Evolutionary conservation across 1,139 yeast species (phyloP).

Genomic region (Geotrichum phurueaensis): DNA sequence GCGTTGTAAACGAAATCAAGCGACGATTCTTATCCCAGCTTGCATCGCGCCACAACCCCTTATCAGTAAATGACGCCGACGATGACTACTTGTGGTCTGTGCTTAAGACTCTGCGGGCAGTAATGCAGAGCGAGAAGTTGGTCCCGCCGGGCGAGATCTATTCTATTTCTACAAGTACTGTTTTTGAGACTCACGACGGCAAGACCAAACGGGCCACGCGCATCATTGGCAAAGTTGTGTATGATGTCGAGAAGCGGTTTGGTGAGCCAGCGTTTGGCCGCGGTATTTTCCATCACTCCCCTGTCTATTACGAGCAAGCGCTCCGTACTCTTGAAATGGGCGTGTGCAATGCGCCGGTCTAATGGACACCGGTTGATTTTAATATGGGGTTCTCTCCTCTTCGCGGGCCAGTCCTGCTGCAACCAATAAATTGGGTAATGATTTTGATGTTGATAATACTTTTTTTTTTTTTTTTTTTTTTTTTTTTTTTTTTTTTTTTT

Average conservation of each 20-base stretch:
- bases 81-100: slow-evolving; percentile 32
- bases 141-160: slow-evolving; percentile 36
- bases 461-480: too few relatives aligned
- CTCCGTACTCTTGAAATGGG: slow-evolving; percentile 30
- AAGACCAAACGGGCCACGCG: slow-evolving; percentile 31
- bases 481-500: too few relatives aligned
- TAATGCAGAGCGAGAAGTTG: slow-evolving; percentile 34
- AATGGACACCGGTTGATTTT: neutral
- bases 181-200: slow-evolving; percentile 31
- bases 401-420: neutral
- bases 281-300: slow-evolving; percentile 35
- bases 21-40: slow-evolving; percentile 30
- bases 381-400: neutral
- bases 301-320: slow-evolving; percentile 34
- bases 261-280: slow-evolving; percentile 35
- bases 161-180: slow-evolving; percentile 30
- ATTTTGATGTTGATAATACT: too few relatives aligned
- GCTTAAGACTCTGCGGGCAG: slow-evolving; percentile 28
- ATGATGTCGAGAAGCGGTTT: slow-evolving; percentile 34
- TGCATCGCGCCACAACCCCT: slow-evolving; percentile 27
- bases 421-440: too few relatives aligned
- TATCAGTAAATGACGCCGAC: slow-evolving; percentile 25
- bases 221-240: slow-evolving; percentile 29
- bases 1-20: slow-evolving; percentile 28
- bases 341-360: slow-evolving; percentile 25